phyloP scores from a whole-genome alignment of 768 basidiomycete genomes.

The Leucogyrophana mollusca region DNA sequence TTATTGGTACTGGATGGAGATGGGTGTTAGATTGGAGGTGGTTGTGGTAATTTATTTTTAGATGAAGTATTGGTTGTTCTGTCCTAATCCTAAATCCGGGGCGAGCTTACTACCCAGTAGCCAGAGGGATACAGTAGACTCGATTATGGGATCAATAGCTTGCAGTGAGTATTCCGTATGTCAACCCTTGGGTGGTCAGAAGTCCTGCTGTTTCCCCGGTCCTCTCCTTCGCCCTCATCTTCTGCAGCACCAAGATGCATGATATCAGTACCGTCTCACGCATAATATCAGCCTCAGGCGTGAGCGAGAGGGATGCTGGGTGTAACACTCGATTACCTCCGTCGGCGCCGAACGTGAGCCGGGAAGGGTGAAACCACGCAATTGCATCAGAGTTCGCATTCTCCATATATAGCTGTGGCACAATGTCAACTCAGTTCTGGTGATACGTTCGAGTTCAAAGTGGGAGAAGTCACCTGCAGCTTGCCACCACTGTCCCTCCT shows the following conservation, averaged over 20 bases:
- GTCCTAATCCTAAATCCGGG: too few species aligned
- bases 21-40: too few species aligned
- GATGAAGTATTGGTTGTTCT: too few species aligned
- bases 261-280: slow-evolving; percentile 5
- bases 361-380: neutral
- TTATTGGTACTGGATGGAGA: too few species aligned
- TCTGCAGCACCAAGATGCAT: slow-evolving; percentile 2
- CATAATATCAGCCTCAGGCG: slow-evolving; percentile 4
- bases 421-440: neutral
- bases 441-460: neutral
- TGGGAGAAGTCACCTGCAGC: neutral
- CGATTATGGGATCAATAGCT: too few species aligned
- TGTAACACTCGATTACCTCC: neutral
- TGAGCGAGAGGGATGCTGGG: neutral
- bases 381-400: neutral
- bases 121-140: too few species aligned
- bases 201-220: too few species aligned
- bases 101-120: too few species aligned
- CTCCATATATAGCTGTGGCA: neutral
- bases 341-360: neutral
- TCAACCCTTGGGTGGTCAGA: too few species aligned
- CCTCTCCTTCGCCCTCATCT: neutral
- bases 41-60: too few species aligned
- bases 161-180: too few species aligned
- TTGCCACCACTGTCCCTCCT: neutral